Evolutionary conservation across 2,329 filamentous ascomycete genomes (phyloP), one percentile per base, ranked within the genome.

Genomic region (Mycocentrospora acerina): DNA sequence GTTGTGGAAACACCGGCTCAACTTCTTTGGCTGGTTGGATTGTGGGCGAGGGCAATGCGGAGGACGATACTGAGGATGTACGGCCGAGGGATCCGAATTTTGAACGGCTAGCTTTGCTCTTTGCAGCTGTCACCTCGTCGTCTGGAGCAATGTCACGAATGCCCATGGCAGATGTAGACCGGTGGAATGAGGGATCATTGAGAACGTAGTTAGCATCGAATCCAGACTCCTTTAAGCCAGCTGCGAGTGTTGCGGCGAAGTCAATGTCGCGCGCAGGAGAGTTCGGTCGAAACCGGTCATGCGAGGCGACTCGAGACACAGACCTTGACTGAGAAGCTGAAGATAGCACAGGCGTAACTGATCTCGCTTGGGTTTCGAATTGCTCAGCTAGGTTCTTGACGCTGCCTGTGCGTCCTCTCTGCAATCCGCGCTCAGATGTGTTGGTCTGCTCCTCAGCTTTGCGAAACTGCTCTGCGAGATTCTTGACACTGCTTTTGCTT

Each of bases 161-260:
- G 15, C 48, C 48, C 16, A 50, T 42, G 12, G 58, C 48, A 30
- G 64, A 64, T 2, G 42, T 44, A n/a, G 60, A 57, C 35, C 57
- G 53, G 39, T 61, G 59, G 44, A 66, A 67, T 0, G 49, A 42
- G 14, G 68, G 63, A 44, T 75, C 67, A 15, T 73, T 62, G 30
- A 74, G 60, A 6, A 74, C 71, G 22, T 72, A 57, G 32, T 69
- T 59, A 4, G 71, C 64, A 47, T 74, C 60, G 47, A 76, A 75
- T 22, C 72, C 72, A 17, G 70, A 72, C 34, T 71, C 67, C 40
- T 69, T 62, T 11, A 76, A 51, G 19, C 71, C 71, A 34, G 71
- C 72, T 15, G 72, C 71, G 7, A 76, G 53, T 4, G 71, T 70
- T 4, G 71, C 72, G 16, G 73, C 69, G 37, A 76, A 75, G 44